Conservation (phyloP, 805 yeast genomes). For the Candida ponderosae region DNA sequence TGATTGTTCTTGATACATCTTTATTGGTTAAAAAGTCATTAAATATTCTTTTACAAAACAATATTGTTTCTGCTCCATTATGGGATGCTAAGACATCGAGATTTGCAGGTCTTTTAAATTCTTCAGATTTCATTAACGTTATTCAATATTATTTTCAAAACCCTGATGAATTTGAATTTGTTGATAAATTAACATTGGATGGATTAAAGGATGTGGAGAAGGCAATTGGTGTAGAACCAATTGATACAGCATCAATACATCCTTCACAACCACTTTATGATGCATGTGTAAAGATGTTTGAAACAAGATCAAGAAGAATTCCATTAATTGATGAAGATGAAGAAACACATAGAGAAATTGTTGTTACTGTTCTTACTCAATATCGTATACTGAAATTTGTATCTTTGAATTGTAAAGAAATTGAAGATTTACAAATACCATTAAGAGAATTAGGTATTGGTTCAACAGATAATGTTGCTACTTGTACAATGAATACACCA, state of each 20-base stretch:
- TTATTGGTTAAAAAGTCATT: slow-evolving; percentile 83
- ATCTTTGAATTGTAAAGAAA: slow-evolving; percentile 92
- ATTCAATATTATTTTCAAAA: slow-evolving; percentile 87
- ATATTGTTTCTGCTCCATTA: slow-evolving; percentile 92
- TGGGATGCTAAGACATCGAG: slow-evolving; percentile 88
- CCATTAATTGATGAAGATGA: slow-evolving; percentile 94
- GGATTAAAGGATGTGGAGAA: slow-evolving; percentile 82
- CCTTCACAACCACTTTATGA: slow-evolving; percentile 87
- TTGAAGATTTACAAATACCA: slow-evolving; percentile 73
- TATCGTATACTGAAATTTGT: slow-evolving; percentile 93
- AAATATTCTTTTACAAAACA: slow-evolving; percentile 83
- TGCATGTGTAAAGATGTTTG: slow-evolving; percentile 88
- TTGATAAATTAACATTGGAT: slow-evolving; percentile 77
- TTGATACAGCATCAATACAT: slow-evolving; percentile 82
- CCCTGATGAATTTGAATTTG: slow-evolving; percentile 82
- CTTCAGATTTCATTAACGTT: slow-evolving; percentile 89
- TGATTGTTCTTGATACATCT: slow-evolving; percentile 90
- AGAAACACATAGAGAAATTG: slow-evolving; percentile 86
- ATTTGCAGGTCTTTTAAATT: slow-evolving; percentile 91
- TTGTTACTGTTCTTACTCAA: slow-evolving; percentile 91
- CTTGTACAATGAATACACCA: slow-evolving; percentile 85
- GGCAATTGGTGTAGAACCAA: slow-evolving; percentile 77
- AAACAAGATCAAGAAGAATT: slow-evolving; percentile 83
- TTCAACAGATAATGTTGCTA: slow-evolving; percentile 47
- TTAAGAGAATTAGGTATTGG: slow-evolving; percentile 64